Base-by-base conservation (phyloP, 148 eudicot genomes). In the Silene uniflora region DNA sequence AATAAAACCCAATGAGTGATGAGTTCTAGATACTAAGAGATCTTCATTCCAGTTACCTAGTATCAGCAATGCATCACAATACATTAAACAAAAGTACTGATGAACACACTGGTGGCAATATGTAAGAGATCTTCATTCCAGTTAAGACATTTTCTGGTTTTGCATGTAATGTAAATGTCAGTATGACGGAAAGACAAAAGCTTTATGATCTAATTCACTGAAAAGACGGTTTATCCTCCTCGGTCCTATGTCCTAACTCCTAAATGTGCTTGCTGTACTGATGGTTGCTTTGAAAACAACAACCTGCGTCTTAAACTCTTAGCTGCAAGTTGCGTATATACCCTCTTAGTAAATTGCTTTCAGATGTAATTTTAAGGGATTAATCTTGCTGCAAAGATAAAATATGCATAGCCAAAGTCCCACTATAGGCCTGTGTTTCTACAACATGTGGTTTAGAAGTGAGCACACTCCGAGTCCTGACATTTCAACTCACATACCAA, bases 281-380 rank as follows among this genome's bases (percentile, higher is more conserved):
- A 67, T 42, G 25, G 71, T n/a, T 19, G 24, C 6, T 0, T 66
- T 39, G 71, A 10, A 67, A 22, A 44, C 71, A 44, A 7, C 46
- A 66, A 5, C 13, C 10, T 66, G 69, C 4, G 69, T 25, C 21
- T 32, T 66, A 17, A 35, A 66, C 49, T 66, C 21, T 18, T 66
- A 66, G 22, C 22, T 14, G 17, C 10, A 17, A 32, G 49, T 39
- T 66, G 69, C 22, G 18, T 19, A 66, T 23, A 17, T 66, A 6
- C 69, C 49, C 69, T 18, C 0, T 7, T n/a, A n/a, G 47, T 16
- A 66, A 65, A 66, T 66, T 32, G 22, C 69, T 66, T 66, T 66
- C 69, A 66, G 7, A 47, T 21, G 19, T 66, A 17, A 66, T 66
- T 13, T 66, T 8, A 0, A 62, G 47, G 19, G 35, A 32, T 66